Conservation (phyloP, 116 monocot genomes). For the Cymodocea nodosa region DNA sequence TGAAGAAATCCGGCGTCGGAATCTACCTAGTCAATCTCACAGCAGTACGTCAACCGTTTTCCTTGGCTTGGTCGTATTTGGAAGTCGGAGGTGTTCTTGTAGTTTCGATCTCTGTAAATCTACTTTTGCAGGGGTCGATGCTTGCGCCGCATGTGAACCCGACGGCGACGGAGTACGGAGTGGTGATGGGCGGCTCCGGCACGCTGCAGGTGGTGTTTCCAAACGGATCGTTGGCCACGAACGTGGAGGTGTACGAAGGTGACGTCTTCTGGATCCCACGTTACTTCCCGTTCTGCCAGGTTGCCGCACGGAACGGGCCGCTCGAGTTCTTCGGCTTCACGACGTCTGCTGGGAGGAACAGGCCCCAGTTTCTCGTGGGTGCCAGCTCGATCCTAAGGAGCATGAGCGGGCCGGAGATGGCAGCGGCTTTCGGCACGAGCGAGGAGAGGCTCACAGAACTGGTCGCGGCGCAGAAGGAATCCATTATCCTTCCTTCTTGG, state of each 20-base stretch:
- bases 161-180: slow-evolving; percentile 66
- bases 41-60: slow-evolving; percentile 20
- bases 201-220: slow-evolving; percentile 67
- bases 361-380: slow-evolving; percentile 71
- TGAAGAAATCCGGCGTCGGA: slow-evolving; percentile 39
- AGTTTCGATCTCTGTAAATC: neutral
- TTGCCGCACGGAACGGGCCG: slow-evolving; percentile 37
- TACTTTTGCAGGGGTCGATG: slow-evolving; percentile 61
- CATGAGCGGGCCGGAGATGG: slow-evolving; percentile 68
- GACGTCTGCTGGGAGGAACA: slow-evolving; percentile 49
- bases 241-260: slow-evolving; percentile 39
- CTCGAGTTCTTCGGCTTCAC: slow-evolving; percentile 86
- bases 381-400: slow-evolving; percentile 32
- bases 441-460: slow-evolving; percentile 38
- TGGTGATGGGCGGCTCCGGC: slow-evolving; percentile 52
- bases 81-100: neutral
- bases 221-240: slow-evolving; percentile 80
- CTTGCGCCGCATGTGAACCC: slow-evolving; percentile 90
- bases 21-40: no score
- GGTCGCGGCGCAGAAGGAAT: slow-evolving; percentile 39
- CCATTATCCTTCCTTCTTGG: slow-evolving; percentile 40
- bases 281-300: slow-evolving; percentile 80
- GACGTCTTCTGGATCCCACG: slow-evolving; percentile 79
- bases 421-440: slow-evolving; percentile 43
- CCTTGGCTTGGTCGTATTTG: neutral